Base-by-base conservation (phyloP, 2,329 filamentous ascomycete species). In the Clonostachys rhizophaga region DNA sequence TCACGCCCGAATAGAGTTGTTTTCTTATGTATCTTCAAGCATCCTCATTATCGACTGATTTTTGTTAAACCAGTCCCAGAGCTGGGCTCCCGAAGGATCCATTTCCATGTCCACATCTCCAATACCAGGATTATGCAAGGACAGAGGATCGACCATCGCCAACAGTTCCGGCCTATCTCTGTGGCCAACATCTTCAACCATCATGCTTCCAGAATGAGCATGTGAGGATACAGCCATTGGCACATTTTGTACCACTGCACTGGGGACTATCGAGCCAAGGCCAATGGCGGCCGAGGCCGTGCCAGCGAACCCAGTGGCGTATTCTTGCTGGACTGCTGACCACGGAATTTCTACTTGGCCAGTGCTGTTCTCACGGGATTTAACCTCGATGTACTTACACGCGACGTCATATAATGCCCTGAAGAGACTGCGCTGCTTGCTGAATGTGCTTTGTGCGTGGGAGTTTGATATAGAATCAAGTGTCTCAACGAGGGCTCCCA, bases 371-470 rank as follows among this genome's bases (percentile, higher is more conserved):
- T 30, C 9, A 0, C 30, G 9, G 36, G 43, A 37, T 39, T 52
- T 55, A 33, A 54, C 46, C 45, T 55, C 51, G 18, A 57, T 40
- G n/a, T 55, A 57, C 20, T 50, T 58, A 1, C 42, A 50, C 1
- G 56, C 57, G 4, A 59, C 55, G 20, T 56, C 49, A 20, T 54
- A 55, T 4, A 59, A 40, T 1, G 50, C 51, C 9, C 52, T 54
- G 49, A 58, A 59, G 6, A 59, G 47, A 5, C 52, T 51, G 4
- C 48, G 37, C 10, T 57, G 56, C 11, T 50, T 52, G n/a, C 48
- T 34, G 16, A 42, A 50, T 4, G 46, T 48, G 14, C 43, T 43
- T 13, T 54, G 44, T 36, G 39, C 47, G 11, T 33, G 35, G 9
- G 41, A 51, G 24, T 41, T 34, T 0, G 52, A 40, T 2, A 47